Base-by-base conservation (phyloP, 768 basidiomycete genomes). In the Mycena venus region DNA sequence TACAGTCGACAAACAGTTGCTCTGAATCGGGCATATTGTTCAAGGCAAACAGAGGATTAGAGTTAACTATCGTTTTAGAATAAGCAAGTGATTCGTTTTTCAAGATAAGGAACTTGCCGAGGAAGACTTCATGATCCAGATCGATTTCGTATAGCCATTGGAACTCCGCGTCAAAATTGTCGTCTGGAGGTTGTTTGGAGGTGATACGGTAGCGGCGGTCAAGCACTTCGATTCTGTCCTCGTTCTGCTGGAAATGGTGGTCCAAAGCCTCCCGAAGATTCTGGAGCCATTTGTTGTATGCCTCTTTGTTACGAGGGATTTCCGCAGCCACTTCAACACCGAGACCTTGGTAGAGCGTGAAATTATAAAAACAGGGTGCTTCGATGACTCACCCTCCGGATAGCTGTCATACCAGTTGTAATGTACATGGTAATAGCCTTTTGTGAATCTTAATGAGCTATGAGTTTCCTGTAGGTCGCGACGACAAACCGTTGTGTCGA, bases 111-210 rank as follows among this genome's bases (percentile, higher is more conserved):
- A 70, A 63, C 81, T 25, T 36, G 78, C 70, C 68, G 44, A 78
- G 73, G 58, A 83, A 84, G 14, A 79, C 77, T 27, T 77, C 73
- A 36, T 80, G 72, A 72, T 83, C 82, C 32, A 83, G 64, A 49
- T 83, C 80, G 38, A 84, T 78, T 55, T 75, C 75, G 53, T 83
- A 84, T 14, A 78, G 61, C 79, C 80, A 83, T 55, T 83, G 78
- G 51, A 80, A 80, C 61, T 74, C 62, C 5, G 77, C 15, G 44
- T 79, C 78, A 42, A n/a, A n/a, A n/a, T n/a, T n/a, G 79, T 77
- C 4, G 15, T 3, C 1, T 78, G 78, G 21, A 51, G 72, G 23
- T 53, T 31, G 14, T 55, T 15, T 6, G n/a, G n/a, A n/a, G n/a
- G 31, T 42, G 17, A 78, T 68, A 15, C 14, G 15, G 49, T 60